Base-by-base conservation (phyloP, 2,329 filamentous ascomycete genomes). In the Paracoccidioides lutzii region DNA sequence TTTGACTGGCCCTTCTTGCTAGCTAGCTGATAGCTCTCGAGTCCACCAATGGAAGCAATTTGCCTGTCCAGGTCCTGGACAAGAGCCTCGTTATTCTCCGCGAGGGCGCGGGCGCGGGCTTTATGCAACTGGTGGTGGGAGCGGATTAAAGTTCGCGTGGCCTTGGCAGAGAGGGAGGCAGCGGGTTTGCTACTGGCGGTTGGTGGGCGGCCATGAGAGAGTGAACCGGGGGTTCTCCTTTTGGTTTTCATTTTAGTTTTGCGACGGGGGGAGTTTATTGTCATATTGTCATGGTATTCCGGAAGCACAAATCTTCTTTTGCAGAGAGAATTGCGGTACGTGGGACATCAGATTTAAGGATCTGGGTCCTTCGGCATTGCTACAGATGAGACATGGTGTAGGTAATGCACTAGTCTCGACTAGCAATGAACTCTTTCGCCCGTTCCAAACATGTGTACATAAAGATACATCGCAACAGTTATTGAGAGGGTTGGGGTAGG, bases 1-100 rank as follows among this genome's bases (percentile, higher is more conserved):
- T 72, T 71, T 3, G 79, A 79, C 64, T 85, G 82, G 0, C 82
- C 82, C 52, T 78, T 76, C 58, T 79, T 81, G 69, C 81, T 83
- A 49, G 82, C 82, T 48, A 76, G 72, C 65, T 85, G 82, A 60
- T 85, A 85, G 30, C 71, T 73, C 60, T 79, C 71, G 53, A 85
- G 67, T 0, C 82, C 82, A 6, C 82, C 82, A 52, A 78, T 75
- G n/a, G 72, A 69, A 28, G 76, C 70, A 55, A 84, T 80, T 54
- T 78, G 70, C 15, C 66, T 64, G 55, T 76, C 69, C 12, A 84
- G 66, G 14, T 70, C 65, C 37, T 66, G 62, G 28, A 75, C 74
- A 35, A 69, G 64, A 15, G 64, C 64, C 33, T 70, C 65, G 58
- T 77, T 71, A 8, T 75, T 62, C 1, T 76, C 76, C 53, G 74